A percentile compares a stretch with the other conserved stretches of the same genome.
These are phyloP conservation scores for Saccharum officinarum DNA, from an alignment of 176 grass and related monocot genomes.

Conservation along the genomic window DNA sequence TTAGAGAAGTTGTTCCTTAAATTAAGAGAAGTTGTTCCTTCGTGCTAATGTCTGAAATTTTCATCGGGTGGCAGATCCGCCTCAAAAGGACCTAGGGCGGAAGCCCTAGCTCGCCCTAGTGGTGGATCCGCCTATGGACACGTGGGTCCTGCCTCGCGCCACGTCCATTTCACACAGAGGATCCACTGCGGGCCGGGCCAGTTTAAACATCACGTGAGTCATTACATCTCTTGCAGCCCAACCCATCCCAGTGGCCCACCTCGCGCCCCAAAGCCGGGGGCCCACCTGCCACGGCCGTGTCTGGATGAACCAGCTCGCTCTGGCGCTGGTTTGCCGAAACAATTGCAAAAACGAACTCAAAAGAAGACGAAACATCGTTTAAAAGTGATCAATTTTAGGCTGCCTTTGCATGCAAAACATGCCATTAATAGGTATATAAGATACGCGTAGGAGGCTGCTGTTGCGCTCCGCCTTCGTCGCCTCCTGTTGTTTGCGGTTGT, in stretches of 20 bases:
- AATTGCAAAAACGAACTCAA: neutral
- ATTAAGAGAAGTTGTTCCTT: too few relatives aligned
- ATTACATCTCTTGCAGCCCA: neutral
- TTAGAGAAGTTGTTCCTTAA: too few relatives aligned
- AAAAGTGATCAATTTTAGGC: constrained; percentile 39
- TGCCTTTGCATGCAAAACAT: constrained; percentile 36
- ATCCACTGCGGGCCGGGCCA: too few relatives aligned
- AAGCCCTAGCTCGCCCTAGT: too few relatives aligned
- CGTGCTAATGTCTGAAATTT: too few relatives aligned
- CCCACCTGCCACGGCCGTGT: neutral
- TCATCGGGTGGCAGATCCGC: too few relatives aligned
- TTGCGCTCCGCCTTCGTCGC: constrained; percentile 24
- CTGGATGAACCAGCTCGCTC: neutral
- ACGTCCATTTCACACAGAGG: too few relatives aligned
- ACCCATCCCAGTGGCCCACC: neutral
- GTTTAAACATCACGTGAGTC: neutral
- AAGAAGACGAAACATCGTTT: neutral
- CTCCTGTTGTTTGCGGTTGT: constrained; percentile 25
- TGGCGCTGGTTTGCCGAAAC: neutral
- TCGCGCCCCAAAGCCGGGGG: neutral
- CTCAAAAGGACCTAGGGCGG: too few relatives aligned
- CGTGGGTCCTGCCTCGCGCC: too few relatives aligned
- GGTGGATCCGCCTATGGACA: too few relatives aligned
- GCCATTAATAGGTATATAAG: constrained; percentile 30
- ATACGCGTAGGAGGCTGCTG: neutral